phyloP scores from a whole-genome alignment of 306 rosid species.

The Fragaria ananassa region DNA sequence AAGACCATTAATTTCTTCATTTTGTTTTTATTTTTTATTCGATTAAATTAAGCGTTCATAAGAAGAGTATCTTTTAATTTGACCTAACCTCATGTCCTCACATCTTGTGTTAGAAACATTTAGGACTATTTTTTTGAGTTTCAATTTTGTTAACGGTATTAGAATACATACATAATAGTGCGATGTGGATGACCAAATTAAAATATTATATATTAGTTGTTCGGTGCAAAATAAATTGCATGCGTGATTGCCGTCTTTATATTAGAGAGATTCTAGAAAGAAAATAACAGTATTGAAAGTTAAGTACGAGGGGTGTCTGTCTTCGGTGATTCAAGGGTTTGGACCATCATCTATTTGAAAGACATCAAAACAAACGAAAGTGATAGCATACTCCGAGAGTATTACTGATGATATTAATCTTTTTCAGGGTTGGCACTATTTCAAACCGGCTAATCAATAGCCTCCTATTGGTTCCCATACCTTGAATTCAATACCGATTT shows the following conservation, averaged over 20 bases:
- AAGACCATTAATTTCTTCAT: fast-evolving
- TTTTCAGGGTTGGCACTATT: background rate
- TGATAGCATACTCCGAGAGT: slow-evolving; percentile 2
- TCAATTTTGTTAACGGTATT: too few species aligned
- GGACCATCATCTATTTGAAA: background rate
- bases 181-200: too few species aligned
- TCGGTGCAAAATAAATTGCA: too few species aligned
- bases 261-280: background rate
- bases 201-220: too few species aligned
- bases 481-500: background rate
- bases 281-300: background rate
- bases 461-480: slow-evolving; percentile 2
- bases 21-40: too few species aligned
- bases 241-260: background rate
- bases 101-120: too few species aligned
- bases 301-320: background rate
- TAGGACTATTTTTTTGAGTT: too few species aligned
- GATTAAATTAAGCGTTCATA: too few species aligned
- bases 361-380: slow-evolving; percentile 7
- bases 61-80: too few species aligned
- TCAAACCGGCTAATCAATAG: slow-evolving; percentile 31
- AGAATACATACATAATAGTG: too few species aligned
- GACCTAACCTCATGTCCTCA: too few species aligned
- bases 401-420: background rate
- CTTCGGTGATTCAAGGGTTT: background rate